A percentile compares a stretch with the other conserved stretches of the same genome.
These are phyloP conservation scores for Alternaria atra DNA, from an alignment of 2,329 filamentous ascomycete species.

Conservation along the genomic window DNA sequence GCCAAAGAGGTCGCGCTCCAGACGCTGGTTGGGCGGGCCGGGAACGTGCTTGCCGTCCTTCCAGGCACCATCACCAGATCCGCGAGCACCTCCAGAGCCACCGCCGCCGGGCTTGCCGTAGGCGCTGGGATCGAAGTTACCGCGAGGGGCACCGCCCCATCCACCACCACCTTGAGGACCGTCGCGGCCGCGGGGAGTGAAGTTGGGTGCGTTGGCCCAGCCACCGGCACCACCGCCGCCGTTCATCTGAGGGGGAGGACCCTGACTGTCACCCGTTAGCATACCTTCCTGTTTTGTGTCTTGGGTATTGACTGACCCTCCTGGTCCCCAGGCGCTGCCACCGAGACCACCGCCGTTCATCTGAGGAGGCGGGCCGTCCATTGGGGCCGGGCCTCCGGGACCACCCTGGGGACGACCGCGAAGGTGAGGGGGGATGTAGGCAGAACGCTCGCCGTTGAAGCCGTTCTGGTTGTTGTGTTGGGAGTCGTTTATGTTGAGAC, in stretches of 20 bases:
- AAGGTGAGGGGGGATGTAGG: constrained; percentile 88
- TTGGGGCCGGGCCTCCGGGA: constrained; percentile 50
- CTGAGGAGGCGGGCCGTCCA: constrained; percentile 52
- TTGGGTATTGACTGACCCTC: constrained; percentile 32
- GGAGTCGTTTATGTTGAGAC: constrained; percentile 74
- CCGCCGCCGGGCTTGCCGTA: constrained; percentile 66
- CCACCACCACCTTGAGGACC: constrained; percentile 43
- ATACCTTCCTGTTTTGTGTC: background rate
- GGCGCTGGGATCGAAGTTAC: constrained; percentile 69
- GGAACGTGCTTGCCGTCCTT: constrained; percentile 95
- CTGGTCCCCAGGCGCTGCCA: constrained; percentile 68
- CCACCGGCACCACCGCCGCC: constrained; percentile 69
- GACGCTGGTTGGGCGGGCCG: constrained; percentile 83
- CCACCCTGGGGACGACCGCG: constrained; percentile 57
- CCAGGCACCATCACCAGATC: constrained; percentile 96
- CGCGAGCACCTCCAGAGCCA: constrained; percentile 68
- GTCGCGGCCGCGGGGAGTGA: constrained; percentile 59
- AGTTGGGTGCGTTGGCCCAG: constrained; percentile 67
- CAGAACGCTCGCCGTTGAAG: constrained; percentile 67
- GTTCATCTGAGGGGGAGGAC: constrained; percentile 54
- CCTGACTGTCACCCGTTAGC: constrained; percentile 40
- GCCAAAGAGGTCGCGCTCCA: constrained; percentile 97
- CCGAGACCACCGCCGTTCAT: constrained; percentile 67
- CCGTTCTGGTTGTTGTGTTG: constrained; percentile 64
- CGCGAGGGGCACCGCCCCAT: constrained; percentile 52